Evolutionary conservation across 208 protist genomes (phyloP).

Genomic region (Trypanosoma caninum): DNA sequence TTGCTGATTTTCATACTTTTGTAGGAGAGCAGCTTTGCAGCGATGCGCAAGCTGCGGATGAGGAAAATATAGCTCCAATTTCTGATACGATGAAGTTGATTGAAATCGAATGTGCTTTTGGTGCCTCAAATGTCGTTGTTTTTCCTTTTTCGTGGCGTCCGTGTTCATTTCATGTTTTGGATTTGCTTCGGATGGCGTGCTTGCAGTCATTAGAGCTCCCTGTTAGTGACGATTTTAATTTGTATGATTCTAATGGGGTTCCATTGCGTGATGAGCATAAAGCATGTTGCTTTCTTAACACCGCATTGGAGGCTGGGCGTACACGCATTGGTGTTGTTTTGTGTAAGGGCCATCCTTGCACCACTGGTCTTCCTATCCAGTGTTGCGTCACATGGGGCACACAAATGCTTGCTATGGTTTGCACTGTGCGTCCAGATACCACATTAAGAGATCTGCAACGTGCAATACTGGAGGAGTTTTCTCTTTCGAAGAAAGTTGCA

Average conservation of each 20-base stretch:
- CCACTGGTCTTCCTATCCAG: slow-evolving; percentile 24
- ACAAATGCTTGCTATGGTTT: slow-evolving; percentile 29
- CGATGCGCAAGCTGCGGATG: neutral
- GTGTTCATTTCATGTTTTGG: neutral
- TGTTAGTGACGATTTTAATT: neutral
- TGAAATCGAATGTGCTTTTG: slow-evolving; percentile 16
- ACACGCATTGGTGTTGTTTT: slow-evolving; percentile 9
- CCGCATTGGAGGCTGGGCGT: neutral
- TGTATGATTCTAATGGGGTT: slow-evolving; percentile 11
- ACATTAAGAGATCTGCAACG: slow-evolving; percentile 36
- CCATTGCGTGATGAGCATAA: slow-evolving; percentile 9
- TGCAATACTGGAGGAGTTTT: slow-evolving; percentile 32
- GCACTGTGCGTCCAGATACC: slow-evolving; percentile 25
- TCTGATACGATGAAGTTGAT: no score
- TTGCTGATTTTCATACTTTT: no score
- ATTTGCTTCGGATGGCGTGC: slow-evolving; percentile 6
- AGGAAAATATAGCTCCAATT: no score
- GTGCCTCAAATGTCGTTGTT: neutral
- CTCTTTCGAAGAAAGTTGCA: neutral
- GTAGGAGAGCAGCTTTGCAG: no score
- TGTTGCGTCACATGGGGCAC: slow-evolving; percentile 35
- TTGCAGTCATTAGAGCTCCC: slow-evolving; percentile 3
- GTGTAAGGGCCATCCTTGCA: slow-evolving; percentile 12
- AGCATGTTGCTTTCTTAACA: slow-evolving; percentile 2
- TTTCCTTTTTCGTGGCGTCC: slow-evolving; percentile 19